Evolutionary conservation across 225 moss, liverwort and hornwort species (phyloP), one percentile per base, ranked within the genome.

Genomic region (Marchantia polymorpha): DNA sequence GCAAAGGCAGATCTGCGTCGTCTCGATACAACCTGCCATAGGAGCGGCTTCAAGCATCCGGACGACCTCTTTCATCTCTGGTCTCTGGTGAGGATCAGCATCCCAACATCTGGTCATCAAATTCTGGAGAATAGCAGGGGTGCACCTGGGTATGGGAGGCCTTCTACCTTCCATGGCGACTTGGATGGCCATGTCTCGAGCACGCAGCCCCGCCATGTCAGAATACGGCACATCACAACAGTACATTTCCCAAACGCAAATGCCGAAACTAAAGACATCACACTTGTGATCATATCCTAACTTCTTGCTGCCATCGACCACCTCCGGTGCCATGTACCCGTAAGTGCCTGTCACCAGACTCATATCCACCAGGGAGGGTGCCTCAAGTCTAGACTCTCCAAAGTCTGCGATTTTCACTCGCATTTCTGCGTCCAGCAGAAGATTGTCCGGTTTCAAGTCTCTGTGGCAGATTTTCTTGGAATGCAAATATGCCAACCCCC

Each of bases 391-490:
- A 0, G 87, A 73, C 22, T 84, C 63, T 8, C 87, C 87, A 72
- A 87, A 87, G 74, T 84, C 87, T 22, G 84, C 82, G 49, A 87
- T 79, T 48, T 87, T 87, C 48, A 84, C 7, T n/a, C 10, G 2
- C 26, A 63, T 58, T 16, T 74, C 12, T 0, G 27, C 0, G 27
- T 15, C 69, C 47, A 87, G 51, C 6, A 87, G 59, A 1, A 87
- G 68, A 58, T 87, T 87, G 39, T 87, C 87, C 0, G 87, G 87
- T 51, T 87, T 87, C 54, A 87, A 31, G 20, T 87, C 87, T 80
- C 87, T 72, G 50, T 87, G 87, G 20, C 67, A 80, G 15, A 84
- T 29, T 17, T 76, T 80, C 61, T 80, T 80, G 10, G 82, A 82
- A 31, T 87, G 87, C 14, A 87, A 70, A 68, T 77, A 80, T 19